These are phyloP conservation scores for Hippophae rhamnoides DNA, from an alignment of 306 rosid genomes.

Conservation along the genomic window DNA sequence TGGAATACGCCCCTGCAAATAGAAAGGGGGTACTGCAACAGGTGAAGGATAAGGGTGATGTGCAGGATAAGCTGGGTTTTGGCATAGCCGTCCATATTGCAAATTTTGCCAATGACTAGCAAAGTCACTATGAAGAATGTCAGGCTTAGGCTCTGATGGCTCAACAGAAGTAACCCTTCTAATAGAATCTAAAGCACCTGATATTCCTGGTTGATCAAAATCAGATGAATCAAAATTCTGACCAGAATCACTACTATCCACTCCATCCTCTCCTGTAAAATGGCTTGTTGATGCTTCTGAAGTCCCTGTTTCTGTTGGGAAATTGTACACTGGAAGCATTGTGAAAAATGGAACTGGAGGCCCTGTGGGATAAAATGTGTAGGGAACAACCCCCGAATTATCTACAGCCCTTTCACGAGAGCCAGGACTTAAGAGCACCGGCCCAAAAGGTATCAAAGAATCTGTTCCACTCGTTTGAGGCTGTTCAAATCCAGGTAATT, in stretches of 20 bases:
- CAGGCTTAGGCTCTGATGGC: constrained; percentile 42
- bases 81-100: constrained; percentile 73
- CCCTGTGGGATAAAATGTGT: constrained; percentile 80
- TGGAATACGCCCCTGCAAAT: constrained; percentile 71
- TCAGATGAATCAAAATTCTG: constrained; percentile 55
- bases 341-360: constrained; percentile 93
- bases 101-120: constrained; percentile 75
- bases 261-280: constrained; percentile 49
- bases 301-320: constrained; percentile 48
- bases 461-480: constrained; percentile 75
- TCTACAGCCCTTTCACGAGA: constrained; percentile 59
- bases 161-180: constrained; percentile 38
- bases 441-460: constrained; percentile 48
- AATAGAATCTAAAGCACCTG: constrained; percentile 40
- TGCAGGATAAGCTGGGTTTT: constrained; percentile 37
- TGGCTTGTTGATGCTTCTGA: constrained; percentile 58
- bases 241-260: constrained; percentile 52
- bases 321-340: constrained; percentile 65
- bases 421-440: constrained; percentile 58
- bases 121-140: constrained; percentile 85
- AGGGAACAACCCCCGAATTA: constrained; percentile 52
- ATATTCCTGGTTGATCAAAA: constrained; percentile 41
- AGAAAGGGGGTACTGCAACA: constrained; percentile 58
- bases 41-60: constrained; percentile 52
- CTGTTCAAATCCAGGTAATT: constrained; percentile 51